A percentile compares a stretch with the other conserved stretches of the same genome.
Conservation (phyloP, 1,284 basidiomycete genomes). For the Papiliotrema flavescens region DNA sequence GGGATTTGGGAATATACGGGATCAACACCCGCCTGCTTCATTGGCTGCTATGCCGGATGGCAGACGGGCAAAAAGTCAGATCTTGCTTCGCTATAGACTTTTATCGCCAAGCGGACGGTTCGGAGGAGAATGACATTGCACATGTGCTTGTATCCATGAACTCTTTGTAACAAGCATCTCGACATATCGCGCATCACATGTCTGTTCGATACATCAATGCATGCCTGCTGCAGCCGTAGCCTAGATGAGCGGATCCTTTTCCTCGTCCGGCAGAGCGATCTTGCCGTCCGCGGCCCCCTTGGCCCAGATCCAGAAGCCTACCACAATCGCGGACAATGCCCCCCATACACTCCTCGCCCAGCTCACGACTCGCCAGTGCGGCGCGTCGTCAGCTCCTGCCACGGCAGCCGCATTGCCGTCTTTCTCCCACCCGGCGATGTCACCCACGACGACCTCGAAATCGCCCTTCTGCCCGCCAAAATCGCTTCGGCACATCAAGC, state of each 20-base stretch:
- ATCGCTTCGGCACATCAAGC: constrained; percentile 47
- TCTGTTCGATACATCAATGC: not conserved
- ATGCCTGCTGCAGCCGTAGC: not conserved
- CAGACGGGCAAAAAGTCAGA: constrained; percentile 19
- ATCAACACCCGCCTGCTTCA: constrained; percentile 68
- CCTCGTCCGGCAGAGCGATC: constrained; percentile 13
- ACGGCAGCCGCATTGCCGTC: not conserved
- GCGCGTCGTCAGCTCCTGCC: not conserved
- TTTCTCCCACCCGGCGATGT: constrained; percentile 22
- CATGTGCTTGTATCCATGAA: constrained; percentile 35
- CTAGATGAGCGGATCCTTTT: constrained; percentile 5
- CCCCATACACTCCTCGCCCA: constrained; percentile 1
- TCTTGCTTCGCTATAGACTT: constrained; percentile 40
- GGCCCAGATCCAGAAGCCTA: constrained; percentile 1
- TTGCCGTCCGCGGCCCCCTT: constrained; percentile 1
- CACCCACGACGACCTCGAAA: constrained; percentile 36
- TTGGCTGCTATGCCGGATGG: constrained; percentile 60
- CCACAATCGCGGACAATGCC: constrained; percentile 1
- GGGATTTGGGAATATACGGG: constrained; percentile 72
- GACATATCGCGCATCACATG: not conserved
- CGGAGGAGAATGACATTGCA: constrained; percentile 14
- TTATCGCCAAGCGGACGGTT: constrained; percentile 28
- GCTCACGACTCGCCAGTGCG: too few relatives aligned
- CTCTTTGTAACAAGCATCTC: constrained; percentile 9
- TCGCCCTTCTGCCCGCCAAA: constrained; percentile 48